These are phyloP conservation scores for Epichloe coenophiala DNA, from an alignment of 2,329 filamentous ascomycete species.

Conservation along the genomic window DNA sequence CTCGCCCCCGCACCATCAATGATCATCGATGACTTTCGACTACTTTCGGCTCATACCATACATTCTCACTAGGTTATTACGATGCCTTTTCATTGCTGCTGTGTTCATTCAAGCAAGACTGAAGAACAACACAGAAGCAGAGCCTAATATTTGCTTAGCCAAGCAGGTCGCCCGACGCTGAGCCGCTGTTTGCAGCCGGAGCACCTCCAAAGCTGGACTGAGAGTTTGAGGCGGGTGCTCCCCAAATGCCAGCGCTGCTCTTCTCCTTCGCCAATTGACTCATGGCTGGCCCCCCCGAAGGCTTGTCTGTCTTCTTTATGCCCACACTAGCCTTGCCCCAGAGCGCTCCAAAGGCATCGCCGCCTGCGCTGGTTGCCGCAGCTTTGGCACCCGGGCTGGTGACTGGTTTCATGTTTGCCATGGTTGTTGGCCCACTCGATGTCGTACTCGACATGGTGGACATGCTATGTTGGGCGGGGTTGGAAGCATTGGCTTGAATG, in stretches of 20 bases:
- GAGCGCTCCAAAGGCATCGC: slow-evolving; percentile 81
- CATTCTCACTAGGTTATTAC: neutral
- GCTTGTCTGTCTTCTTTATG: slow-evolving; percentile 57
- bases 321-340: slow-evolving; percentile 65
- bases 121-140: neutral
- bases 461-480: slow-evolving; percentile 18
- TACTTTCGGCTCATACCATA: neutral
- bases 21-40: neutral
- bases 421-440: slow-evolving; percentile 22
- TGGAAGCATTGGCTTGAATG: slow-evolving; percentile 35
- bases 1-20: neutral
- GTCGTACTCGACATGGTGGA: slow-evolving; percentile 21
- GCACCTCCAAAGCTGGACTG: slow-evolving; percentile 17
- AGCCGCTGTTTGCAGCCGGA: slow-evolving; percentile 19
- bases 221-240: slow-evolving; percentile 43
- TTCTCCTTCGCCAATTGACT: slow-evolving; percentile 95
- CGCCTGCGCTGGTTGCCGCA: slow-evolving; percentile 41
- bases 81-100: neutral
- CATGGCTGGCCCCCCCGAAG: slow-evolving; percentile 58
- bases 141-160: slow-evolving; percentile 18
- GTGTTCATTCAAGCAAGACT: neutral
- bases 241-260: slow-evolving; percentile 90
- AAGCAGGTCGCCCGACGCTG: slow-evolving; percentile 34
- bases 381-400: slow-evolving; percentile 37
- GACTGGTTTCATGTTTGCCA: slow-evolving; percentile 35